Percentiles rank a stretch among this genome's conserved stretches.
Evolutionary conservation across 2,329 filamentous ascomycete species (phyloP).

Genomic region (Didymella pinodella): DNA sequence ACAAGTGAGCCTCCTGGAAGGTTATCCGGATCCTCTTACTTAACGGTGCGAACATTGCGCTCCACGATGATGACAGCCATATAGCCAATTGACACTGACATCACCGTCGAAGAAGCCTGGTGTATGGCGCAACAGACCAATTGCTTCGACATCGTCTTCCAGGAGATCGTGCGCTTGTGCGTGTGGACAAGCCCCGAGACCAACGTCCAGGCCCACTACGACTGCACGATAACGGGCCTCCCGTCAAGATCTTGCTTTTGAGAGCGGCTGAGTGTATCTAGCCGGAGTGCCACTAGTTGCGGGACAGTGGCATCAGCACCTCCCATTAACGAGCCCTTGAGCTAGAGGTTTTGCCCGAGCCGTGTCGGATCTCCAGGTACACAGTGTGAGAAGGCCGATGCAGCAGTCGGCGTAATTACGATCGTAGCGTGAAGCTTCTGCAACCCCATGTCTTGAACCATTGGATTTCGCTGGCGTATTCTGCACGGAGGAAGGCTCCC

Average conservation of each 20-base stretch:
- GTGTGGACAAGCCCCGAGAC: conserved; percentile 1
- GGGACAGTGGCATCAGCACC: background rate
- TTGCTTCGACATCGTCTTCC: background rate
- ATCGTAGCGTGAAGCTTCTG: conserved; percentile 11
- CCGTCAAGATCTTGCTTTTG: background rate
- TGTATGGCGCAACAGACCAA: background rate
- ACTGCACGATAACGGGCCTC: conserved; percentile 1
- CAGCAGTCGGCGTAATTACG: background rate
- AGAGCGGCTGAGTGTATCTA: background rate
- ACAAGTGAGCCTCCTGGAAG: background rate
- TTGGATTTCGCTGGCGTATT: background rate
- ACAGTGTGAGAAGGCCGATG: background rate
- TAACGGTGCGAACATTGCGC: background rate
- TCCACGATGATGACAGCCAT: background rate
- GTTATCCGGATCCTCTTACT: background rate
- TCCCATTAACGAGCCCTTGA: background rate
- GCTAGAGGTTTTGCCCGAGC: background rate
- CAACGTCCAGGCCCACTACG: background rate
- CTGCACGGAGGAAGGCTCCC: background rate
- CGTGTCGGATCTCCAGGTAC: conserved; percentile 2
- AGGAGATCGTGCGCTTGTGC: background rate
- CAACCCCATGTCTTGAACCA: conserved; percentile 5
- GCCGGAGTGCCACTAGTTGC: background rate
- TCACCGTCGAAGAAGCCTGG: background rate
- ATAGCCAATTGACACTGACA: background rate